These are phyloP conservation scores for Pelargonium australe DNA, from an alignment of 441 rosid genomes.

Conservation along the genomic window DNA sequence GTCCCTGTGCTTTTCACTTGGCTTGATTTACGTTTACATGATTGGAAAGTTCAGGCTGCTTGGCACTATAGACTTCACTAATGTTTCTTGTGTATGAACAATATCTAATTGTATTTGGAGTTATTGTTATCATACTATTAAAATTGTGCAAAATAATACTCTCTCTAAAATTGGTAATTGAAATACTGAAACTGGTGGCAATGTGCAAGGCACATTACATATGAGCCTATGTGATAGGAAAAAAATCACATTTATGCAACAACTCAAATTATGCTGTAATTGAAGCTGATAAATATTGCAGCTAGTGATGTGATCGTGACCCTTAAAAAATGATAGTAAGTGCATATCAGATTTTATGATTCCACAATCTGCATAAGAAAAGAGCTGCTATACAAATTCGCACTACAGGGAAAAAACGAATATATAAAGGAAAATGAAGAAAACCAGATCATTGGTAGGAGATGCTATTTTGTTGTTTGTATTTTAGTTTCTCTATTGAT, in stretches of 20 bases:
- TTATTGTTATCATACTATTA: no score
- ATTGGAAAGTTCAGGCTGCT: background rate
- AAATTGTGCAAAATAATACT: background rate
- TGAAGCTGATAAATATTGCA: background rate
- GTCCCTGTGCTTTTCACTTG: background rate
- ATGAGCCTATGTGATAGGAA: background rate
- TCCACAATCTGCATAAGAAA: background rate
- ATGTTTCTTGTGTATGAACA: background rate
- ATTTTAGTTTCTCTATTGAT: background rate
- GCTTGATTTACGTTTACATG: no score
- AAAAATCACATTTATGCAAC: background rate
- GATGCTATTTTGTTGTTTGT: background rate
- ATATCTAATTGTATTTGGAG: background rate
- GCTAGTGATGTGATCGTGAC: background rate
- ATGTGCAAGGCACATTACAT: background rate
- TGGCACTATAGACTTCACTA: background rate
- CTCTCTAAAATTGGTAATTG: background rate
- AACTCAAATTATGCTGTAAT: background rate
- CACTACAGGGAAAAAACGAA: background rate
- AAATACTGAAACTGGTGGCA: background rate
- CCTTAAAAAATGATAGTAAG: background rate
- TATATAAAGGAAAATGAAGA: background rate
- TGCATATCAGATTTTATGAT: background rate
- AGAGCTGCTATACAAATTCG: background rate
- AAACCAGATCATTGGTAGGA: background rate